Evolutionary conservation across 139 green algal species (phyloP).

Genomic region (Chlorella sp.): DNA sequence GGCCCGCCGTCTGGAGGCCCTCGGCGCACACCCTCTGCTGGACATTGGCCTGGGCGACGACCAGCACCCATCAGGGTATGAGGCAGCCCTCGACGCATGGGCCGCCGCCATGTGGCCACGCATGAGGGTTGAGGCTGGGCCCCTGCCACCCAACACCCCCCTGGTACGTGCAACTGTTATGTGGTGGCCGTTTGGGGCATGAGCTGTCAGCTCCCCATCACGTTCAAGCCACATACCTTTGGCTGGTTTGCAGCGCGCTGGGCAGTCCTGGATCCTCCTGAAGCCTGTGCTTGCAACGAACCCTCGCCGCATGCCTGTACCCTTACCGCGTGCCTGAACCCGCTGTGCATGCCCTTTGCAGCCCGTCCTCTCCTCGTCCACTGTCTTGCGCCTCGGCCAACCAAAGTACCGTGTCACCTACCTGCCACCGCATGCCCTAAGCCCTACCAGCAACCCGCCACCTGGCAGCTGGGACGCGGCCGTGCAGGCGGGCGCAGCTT

Average conservation of each 20-base stretch:
- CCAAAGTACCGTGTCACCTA: slow-evolving; percentile 48
- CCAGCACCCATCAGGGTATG: slow-evolving; percentile 76
- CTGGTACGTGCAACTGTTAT: too few species aligned
- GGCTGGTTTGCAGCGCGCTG: too few species aligned
- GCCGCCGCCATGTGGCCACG: slow-evolving; percentile 63
- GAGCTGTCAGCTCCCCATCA: too few species aligned
- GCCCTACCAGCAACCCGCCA: neutral
- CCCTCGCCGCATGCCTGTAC: too few species aligned
- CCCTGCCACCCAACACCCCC: too few species aligned
- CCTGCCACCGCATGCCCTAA: slow-evolving; percentile 11
- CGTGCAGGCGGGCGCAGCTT: slow-evolving; percentile 28
- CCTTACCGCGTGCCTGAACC: too few species aligned
- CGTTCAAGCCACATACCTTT: too few species aligned
- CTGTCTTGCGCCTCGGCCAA: slow-evolving; percentile 27
- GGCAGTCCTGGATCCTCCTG: too few species aligned
- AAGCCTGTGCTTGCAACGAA: too few species aligned
- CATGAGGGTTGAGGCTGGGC: slow-evolving; percentile 21
- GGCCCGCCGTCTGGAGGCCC: slow-evolving; percentile 62
- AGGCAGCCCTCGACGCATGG: slow-evolving; percentile 87
- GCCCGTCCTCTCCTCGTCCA: slow-evolving; percentile 33
- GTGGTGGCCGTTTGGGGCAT: too few species aligned
- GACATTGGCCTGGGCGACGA: slow-evolving; percentile 86
- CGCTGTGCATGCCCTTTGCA: too few species aligned
- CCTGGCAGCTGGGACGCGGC: slow-evolving; percentile 14
- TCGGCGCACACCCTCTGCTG: slow-evolving; percentile 64